These are phyloP conservation scores for Hirsutella minnesotensis DNA, from an alignment of 2,329 filamentous ascomycete genomes.

Conservation along the genomic window DNA sequence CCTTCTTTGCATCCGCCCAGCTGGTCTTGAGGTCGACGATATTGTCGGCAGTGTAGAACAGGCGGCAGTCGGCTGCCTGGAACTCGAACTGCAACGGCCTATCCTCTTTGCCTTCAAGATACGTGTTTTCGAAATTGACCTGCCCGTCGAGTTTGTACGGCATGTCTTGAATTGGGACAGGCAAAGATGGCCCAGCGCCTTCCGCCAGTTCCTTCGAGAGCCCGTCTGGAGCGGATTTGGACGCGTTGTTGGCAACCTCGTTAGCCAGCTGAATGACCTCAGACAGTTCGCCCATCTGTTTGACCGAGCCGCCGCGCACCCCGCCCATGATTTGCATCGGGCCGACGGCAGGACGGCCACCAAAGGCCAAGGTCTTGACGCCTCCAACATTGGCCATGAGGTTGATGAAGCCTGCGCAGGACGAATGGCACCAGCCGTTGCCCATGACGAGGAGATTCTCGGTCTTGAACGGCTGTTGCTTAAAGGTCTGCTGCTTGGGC, in stretches of 20 bases:
- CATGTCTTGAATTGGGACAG: background rate
- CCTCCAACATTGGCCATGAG: constrained; percentile 36
- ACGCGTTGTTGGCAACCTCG: background rate
- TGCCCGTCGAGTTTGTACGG: background rate
- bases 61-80: constrained; percentile 42
- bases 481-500: background rate
- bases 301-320: constrained; percentile 37
- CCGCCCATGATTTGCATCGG: constrained; percentile 50
- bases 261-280: background rate
- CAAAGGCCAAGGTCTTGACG: constrained; percentile 44
- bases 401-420: constrained; percentile 46
- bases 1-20: constrained; percentile 26
- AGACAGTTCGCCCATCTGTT: constrained; percentile 14
- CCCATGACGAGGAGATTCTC: constrained; percentile 31
- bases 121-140: constrained; percentile 9
- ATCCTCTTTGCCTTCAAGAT: constrained; percentile 16
- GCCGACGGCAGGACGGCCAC: constrained; percentile 36
- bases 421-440: constrained; percentile 47
- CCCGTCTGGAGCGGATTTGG: background rate
- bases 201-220: background rate
- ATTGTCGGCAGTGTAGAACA: constrained; percentile 42
- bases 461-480: constrained; percentile 17
- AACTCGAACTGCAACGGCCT: constrained; percentile 45
- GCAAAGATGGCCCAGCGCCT: background rate
- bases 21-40: constrained; percentile 21